phyloP scores from a whole-genome alignment of 352 stramenopile species.

The Globisporangium okanoganense region DNA sequence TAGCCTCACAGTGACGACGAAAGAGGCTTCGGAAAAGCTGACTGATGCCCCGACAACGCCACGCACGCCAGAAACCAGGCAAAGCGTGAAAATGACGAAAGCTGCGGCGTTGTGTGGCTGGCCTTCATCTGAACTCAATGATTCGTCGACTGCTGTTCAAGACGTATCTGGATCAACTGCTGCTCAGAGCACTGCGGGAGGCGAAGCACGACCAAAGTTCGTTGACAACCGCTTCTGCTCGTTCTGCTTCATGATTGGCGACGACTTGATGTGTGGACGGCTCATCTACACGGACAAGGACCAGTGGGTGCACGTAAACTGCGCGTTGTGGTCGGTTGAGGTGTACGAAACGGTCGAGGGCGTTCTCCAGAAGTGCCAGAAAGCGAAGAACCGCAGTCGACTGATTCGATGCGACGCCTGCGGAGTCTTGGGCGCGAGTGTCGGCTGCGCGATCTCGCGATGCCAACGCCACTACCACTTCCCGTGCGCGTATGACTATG shows the following conservation, averaged over 20 bases:
- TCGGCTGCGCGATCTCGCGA: conserved; percentile 86
- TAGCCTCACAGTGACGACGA: background rate
- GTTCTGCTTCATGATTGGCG: conserved; percentile 81
- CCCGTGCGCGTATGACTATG: conserved; percentile 82
- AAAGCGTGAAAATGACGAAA: conserved; percentile 33
- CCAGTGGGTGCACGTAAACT: conserved; percentile 92
- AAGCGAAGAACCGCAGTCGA: conserved; percentile 83
- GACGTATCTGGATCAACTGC: background rate
- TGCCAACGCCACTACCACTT: conserved; percentile 94
- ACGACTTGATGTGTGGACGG: conserved; percentile 64
- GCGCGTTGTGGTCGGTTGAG: conserved; percentile 91
- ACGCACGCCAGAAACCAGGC: background rate
- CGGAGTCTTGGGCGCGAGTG: conserved; percentile 84
- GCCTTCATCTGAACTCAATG: conserved; percentile 7
- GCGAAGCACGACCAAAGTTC: conserved; percentile 15
- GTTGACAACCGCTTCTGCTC: conserved; percentile 72
- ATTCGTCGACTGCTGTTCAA: background rate
- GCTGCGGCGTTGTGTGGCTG: conserved; percentile 39
- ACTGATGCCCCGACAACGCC: background rate
- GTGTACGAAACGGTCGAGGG: conserved; percentile 80
- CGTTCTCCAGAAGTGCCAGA: conserved; percentile 84
- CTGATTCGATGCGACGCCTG: conserved; percentile 91
- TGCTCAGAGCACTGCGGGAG: background rate
- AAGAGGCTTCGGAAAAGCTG: background rate
- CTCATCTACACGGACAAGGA: conserved; percentile 81